phyloP scores from a whole-genome alignment of 2,329 filamentous ascomycete species.

The Ambrosiella xylebori region DNA sequence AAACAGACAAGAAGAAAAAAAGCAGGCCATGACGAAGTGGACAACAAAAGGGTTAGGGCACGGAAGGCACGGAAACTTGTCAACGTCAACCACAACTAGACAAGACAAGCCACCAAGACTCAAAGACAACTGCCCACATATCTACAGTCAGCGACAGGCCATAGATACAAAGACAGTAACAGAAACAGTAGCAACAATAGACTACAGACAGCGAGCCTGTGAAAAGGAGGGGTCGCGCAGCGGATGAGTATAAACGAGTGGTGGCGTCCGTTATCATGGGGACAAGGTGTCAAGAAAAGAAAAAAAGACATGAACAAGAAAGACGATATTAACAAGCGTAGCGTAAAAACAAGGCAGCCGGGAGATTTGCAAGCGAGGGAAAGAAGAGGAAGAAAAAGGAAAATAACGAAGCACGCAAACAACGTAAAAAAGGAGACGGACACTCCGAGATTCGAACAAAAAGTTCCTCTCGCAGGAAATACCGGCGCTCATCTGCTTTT shows the following conservation, averaged over 20 bases:
- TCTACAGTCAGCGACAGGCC: conserved; percentile 1
- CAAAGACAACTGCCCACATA: not conserved
- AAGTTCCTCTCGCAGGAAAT: too few relatives aligned
- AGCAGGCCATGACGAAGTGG: not conserved
- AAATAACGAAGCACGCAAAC: not conserved
- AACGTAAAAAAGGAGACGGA: not conserved
- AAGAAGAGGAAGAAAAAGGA: conserved; percentile 1
- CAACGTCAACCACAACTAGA: not conserved
- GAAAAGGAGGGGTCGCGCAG: not conserved
- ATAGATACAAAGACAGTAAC: not conserved
- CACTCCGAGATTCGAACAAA: too few relatives aligned
- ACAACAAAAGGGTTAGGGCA: not conserved
- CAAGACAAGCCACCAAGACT: not conserved
- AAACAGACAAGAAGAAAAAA: conserved; percentile 2
- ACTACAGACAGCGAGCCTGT: not conserved
- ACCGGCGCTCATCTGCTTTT: too few relatives aligned
- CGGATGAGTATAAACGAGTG: not conserved
- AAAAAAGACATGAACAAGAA: conserved; percentile 2
- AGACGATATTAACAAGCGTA: conserved; percentile 4
- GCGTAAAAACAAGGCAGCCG: not conserved
- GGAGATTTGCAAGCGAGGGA: not conserved
- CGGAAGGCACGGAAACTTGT: not conserved
- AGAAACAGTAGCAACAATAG: not conserved
- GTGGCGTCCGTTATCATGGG: not conserved
- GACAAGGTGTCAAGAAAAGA: not conserved